Evolutionary conservation across 176 grass and related monocot genomes (phyloP).

Genomic region (Musa itinerans): DNA sequence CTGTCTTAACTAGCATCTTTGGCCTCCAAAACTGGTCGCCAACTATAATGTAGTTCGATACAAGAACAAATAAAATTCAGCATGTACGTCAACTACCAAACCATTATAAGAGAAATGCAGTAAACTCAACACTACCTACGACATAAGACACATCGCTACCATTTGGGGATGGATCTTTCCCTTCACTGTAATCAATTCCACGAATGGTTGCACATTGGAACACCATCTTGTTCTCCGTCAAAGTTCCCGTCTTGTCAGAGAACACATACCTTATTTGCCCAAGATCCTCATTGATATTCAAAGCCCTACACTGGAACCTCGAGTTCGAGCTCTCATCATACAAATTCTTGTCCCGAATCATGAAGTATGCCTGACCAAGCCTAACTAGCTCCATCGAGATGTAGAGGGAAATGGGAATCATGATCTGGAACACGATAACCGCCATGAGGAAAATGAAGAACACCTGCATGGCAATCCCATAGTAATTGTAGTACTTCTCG

Average conservation of each 20-base stretch:
- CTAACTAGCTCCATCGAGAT: conserved; percentile 92
- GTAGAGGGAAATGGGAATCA: conserved; percentile 91
- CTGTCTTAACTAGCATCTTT: conserved; percentile 55
- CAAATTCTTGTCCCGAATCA: conserved; percentile 47
- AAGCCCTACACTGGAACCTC: conserved; percentile 71
- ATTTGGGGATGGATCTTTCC: conserved; percentile 18
- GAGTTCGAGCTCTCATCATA: conserved; percentile 49
- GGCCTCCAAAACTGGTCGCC: conserved; percentile 62
- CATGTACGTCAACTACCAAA: conserved; percentile 12
- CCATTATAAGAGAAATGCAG: conserved; percentile 16
- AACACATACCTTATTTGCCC: conserved; percentile 86
- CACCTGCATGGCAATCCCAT: conserved; percentile 65
- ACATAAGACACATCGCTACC: conserved; percentile 36
- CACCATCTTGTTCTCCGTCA: conserved; percentile 90
- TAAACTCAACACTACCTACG: conserved; percentile 48
- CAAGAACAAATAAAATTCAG: neutral
- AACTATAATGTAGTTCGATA: conserved; percentile 31
- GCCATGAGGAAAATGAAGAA: conserved; percentile 66
- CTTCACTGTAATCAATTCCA: conserved; percentile 59
- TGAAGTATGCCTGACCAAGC: conserved; percentile 69
- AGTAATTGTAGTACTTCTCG: conserved; percentile 58
- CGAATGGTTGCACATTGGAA: conserved; percentile 53
- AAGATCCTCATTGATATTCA: conserved; percentile 94
- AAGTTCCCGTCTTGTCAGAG: conserved; percentile 82
- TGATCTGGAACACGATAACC: conserved; percentile 77